Percentiles rank a stretch among this genome's conserved stretches.
phyloP scores from a whole-genome alignment of 768 basidiomycete genomes.

The Mrakia frigida region DNA sequence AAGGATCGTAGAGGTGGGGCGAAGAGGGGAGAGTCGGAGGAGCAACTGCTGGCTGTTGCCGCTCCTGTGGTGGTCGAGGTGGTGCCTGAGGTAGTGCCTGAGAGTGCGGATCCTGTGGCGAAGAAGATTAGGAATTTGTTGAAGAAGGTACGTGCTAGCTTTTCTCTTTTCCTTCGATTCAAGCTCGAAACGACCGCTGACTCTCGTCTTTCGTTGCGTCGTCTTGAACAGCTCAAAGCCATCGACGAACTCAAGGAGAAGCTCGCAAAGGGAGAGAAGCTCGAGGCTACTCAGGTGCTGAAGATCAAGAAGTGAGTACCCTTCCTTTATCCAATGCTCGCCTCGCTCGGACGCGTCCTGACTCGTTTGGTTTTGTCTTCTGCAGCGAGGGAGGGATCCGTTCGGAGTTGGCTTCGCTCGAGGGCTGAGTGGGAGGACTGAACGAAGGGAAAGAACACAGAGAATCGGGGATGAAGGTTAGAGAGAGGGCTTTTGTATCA shows the following conservation, averaged over 20 bases:
- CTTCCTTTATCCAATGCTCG: not conserved
- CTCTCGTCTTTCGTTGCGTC: not conserved
- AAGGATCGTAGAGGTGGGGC: conserved; percentile 23
- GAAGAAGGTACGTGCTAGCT: conserved; percentile 84
- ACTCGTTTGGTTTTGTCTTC: not conserved
- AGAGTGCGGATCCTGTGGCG: conserved; percentile 64
- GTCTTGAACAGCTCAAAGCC: conserved; percentile 71
- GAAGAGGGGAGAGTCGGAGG: conserved; percentile 19
- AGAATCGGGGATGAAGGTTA: not conserved
- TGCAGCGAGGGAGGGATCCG: conserved; percentile 65
- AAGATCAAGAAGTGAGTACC: conserved; percentile 70
- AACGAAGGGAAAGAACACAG: not conserved
- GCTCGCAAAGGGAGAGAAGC: conserved; percentile 75
- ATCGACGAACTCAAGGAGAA: conserved; percentile 97
- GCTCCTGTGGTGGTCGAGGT: conserved; percentile 18
- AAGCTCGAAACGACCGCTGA: not conserved
- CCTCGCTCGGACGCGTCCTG: not conserved
- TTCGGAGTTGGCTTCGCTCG: conserved; percentile 60
- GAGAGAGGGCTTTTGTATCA: not conserved
- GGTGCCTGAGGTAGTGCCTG: not conserved
- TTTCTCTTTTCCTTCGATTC: not conserved
- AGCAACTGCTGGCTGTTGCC: not conserved
- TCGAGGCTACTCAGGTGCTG: conserved; percentile 91
- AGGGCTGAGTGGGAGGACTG: conserved; percentile 21
- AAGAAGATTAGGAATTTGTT: conserved; percentile 93